A percentile compares a stretch with the other conserved stretches of the same genome.
Conservation (phyloP, 306 rosid species). For the Rubus idaeus region DNA sequence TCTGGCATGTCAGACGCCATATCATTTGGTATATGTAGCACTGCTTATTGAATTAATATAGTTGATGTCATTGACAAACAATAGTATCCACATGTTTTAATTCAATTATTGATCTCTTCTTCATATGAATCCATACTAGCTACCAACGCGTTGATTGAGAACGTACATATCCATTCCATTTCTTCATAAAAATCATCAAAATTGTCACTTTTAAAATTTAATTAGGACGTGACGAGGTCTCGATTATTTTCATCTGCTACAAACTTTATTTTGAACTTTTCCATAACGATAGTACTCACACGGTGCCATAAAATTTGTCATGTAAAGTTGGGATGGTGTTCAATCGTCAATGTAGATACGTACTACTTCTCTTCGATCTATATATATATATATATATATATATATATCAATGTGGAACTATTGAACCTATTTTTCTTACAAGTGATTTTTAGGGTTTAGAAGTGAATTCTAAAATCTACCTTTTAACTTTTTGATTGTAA, state of each 20-base stretch:
- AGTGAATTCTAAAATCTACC: too few species aligned
- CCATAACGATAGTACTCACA: not conserved
- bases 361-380: too few species aligned
- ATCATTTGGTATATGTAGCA: too few species aligned
- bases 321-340: not conserved
- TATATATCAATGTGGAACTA: too few species aligned
- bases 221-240: conserved; percentile 3
- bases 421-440: too few species aligned
- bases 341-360: not conserved
- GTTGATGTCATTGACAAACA: not conserved
- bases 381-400: too few species aligned
- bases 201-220: conserved; percentile 6
- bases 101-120: not conserved
- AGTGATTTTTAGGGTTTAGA: too few species aligned
- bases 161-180: not conserved
- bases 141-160: not conserved
- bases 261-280: conserved; percentile 24
- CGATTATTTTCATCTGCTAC: conserved; percentile 14
- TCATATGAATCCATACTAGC: not conserved
- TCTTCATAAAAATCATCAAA: not conserved
- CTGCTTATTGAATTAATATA: not conserved
- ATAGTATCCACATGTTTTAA: not conserved
- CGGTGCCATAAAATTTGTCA: not conserved
- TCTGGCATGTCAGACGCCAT: too few species aligned
- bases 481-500: too few species aligned